Base-by-base conservation (phyloP, 2,329 filamentous ascomycete species). In the Tolypocladium tundrense region DNA sequence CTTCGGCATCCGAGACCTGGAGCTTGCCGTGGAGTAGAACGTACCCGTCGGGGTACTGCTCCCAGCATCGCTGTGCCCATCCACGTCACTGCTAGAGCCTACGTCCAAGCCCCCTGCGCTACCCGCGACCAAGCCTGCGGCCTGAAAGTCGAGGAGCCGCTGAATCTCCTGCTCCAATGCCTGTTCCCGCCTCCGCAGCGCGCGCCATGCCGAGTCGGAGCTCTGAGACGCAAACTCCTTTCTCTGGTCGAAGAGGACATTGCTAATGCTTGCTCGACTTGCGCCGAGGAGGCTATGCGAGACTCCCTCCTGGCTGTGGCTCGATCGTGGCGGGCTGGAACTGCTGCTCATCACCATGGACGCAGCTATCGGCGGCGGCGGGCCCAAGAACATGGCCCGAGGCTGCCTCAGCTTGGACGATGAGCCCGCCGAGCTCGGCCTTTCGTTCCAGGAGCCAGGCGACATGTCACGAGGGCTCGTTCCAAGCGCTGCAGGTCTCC, bases 331-430 rank as follows among this genome's bases (percentile, higher is more conserved):
- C 39, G 54, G 48, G 13, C 48, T 51, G 11, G 57, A 50, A 31
- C 42, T 31, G 54, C 59, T 62, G n/a, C 62, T 63, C 2, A 76
- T 57, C 24, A 76, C 59, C 3, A 73, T 69, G 0, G 79, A 80
- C 7, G 69, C 62, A 1, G 76, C 73, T 58, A 82, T 81, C 4
- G 79, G 79, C 1, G 79, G 78, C 0, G 79, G 79, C 0, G 79
- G 79, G 1, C 78, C 78, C 2, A 70, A 65, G 58, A 81, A 82
- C 51, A 81, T 70, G 3, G 68, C 60, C 14, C 66, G 71, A 10
- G 63, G 63, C 54, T 66, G 72, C 27, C 60, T 35, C 31, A 24
- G 60, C 56, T 69, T 72, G 7, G 71, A 70, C 11, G 68, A 62
- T 1, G 73, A 73, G 14, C 63, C 67, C 8, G 62, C 60, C 35